Evolutionary conservation across 371 early-diverging fungal species (phyloP), one percentile per base, ranked within the genome.

Genomic region (Mucor lusitanicus): DNA sequence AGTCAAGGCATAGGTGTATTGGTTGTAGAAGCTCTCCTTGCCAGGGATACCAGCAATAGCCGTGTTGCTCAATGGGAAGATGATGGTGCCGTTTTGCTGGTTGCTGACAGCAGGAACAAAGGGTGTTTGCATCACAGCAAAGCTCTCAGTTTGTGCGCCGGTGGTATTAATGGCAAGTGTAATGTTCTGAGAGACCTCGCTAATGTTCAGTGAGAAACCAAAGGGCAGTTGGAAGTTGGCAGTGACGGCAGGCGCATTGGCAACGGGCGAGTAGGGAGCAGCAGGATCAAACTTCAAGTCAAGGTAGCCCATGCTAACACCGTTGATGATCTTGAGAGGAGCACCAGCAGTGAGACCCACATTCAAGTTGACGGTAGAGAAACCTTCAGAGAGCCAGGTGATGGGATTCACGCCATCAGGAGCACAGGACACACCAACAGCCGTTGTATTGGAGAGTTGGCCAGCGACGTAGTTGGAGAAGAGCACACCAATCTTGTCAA

Each of bases 381-480:
- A 83, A 68, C 82, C 86, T 33, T 75, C 69, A 37, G 85, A 84
- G 21, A 88, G 78, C 89, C 89, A 88, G 19, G 42, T 56, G 25
- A 88, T 78, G 13, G 83, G 69, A 48, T 87, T 78, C 27, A 72
- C 68, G 40, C 89, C 89, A 68, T 88, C 84, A 27, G 89, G 89
- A 44, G 83, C 75, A 42, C 79, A 81, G 21, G 87, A 83, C 6
- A 88, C 74, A 72, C 89, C 89, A 3, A 67, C 68, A 46, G 87
- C 89, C 28, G 79, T 70, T 9, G 86, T 85, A 25, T 74, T 73
- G 8, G 87, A 83, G 30, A 76, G 65, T 13, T 72, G 63, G 28
- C 87, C 87, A 54, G 77, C 74, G 40, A 88, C 74, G 68, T 86
- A 87, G 28, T 81, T 73, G 8, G 86, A 83, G 77, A 88, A 86